Conservation (phyloP, 768 basidiomycete species). For the Suillus lakei region DNA sequence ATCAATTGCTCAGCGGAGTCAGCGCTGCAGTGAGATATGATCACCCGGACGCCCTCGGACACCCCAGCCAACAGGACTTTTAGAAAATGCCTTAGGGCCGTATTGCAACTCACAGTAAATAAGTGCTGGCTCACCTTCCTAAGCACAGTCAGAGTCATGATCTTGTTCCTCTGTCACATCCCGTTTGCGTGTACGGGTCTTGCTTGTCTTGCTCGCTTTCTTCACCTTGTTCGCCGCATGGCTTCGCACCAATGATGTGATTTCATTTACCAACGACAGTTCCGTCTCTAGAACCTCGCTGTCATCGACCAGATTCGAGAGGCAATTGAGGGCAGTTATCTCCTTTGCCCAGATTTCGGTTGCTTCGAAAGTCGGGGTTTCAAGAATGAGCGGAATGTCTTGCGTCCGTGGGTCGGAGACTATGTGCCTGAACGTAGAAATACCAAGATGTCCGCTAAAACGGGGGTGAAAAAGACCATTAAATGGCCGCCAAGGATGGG, state of each 20-base stretch:
- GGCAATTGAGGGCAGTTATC: slow-evolving; percentile 37
- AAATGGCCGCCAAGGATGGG: neutral
- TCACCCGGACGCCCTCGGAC: neutral
- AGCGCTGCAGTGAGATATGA: neutral
- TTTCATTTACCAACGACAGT: neutral
- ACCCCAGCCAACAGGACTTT: neutral
- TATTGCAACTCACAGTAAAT: too few species aligned
- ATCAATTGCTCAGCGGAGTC: neutral
- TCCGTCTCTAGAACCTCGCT: neutral
- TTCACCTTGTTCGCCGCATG: neutral
- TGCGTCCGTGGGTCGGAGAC: slow-evolving; percentile 70
- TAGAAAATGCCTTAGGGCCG: neutral
- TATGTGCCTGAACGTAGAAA: slow-evolving; percentile 66
- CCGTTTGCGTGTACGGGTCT: neutral
- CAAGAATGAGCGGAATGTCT: slow-evolving; percentile 78
- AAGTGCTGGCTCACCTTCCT: neutral
- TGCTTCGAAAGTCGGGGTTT: slow-evolving; percentile 76
- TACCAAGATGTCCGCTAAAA: slow-evolving; percentile 67
- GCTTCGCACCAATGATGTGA: neutral
- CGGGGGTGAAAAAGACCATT: neutral
- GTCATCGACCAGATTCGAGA: neutral
- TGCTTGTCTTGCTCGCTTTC: neutral
- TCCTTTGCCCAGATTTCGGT: slow-evolving; percentile 77
- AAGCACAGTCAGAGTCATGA: neutral
- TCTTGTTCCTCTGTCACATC: neutral